Conservation (phyloP, 139 green algal genomes). For the Chloropicon primus region DNA sequence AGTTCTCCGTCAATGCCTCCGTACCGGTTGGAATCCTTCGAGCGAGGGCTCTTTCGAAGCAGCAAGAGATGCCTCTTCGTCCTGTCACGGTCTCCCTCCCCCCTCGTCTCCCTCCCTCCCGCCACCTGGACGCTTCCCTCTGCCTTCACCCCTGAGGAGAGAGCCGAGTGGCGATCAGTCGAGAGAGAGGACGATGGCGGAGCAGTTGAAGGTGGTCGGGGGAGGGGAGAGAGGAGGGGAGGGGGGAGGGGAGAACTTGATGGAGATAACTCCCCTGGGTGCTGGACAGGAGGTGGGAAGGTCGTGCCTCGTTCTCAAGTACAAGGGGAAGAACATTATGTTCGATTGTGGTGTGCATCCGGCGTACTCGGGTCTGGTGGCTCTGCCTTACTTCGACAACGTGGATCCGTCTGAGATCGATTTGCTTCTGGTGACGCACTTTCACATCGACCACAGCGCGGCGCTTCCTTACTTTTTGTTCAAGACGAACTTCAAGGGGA, state of each 20-base stretch:
- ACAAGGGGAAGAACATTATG: conserved; percentile 56
- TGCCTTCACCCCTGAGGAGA: no score
- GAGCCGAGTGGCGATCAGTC: no score
- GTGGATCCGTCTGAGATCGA: conserved; percentile 70
- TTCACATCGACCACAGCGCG: conserved; percentile 95
- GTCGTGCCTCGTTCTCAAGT: conserved; percentile 85
- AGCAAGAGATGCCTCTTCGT: no score
- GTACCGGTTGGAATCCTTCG: no score
- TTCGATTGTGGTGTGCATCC: conserved; percentile 96
- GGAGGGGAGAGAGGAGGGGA: no score
- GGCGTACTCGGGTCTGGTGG: conserved; percentile 59
- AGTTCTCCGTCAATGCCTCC: no score
- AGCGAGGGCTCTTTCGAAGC: no score
- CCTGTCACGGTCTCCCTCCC: no score
- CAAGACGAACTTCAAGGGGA: conserved; percentile 81
- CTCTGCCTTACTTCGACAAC: conserved; percentile 82
- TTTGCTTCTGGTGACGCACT: conserved; percentile 91
- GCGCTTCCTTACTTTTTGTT: conserved; percentile 80
- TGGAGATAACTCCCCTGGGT: conserved; percentile 74
- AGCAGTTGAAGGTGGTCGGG: no score
- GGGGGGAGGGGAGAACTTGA: conserved; percentile 12
- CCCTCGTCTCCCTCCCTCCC: no score
- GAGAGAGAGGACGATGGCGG: no score
- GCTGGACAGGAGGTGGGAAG: conserved; percentile 89
- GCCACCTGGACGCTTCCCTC: no score